phyloP scores from a whole-genome alignment of 2,329 filamentous ascomycete species.

The Penicillium oxalicum region DNA sequence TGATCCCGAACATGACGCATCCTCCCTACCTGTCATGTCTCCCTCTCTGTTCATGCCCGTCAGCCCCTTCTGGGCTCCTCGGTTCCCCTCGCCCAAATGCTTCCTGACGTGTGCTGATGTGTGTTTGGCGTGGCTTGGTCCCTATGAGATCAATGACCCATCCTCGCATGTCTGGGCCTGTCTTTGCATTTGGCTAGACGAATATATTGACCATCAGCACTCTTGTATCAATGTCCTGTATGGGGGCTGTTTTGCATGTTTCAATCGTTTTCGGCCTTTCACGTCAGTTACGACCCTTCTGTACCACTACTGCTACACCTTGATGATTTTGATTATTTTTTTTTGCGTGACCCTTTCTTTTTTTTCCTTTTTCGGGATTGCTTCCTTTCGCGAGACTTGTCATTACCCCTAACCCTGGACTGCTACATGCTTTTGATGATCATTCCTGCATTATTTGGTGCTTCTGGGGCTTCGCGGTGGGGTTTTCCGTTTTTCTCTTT shows the following conservation, averaged over 20 bases:
- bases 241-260: constrained; percentile 13
- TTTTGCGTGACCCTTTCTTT: too few relatives aligned
- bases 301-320: neutral
- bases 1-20: constrained; percentile 12
- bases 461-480: too few relatives aligned
- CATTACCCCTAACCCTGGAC: too few relatives aligned
- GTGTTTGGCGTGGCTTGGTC: constrained; percentile 9
- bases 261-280: constrained; percentile 16
- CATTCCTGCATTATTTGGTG: too few relatives aligned
- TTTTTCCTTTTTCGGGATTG: too few relatives aligned
- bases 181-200: constrained; percentile 1
- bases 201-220: constrained; percentile 1
- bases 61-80: neutral
- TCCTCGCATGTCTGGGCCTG: constrained; percentile 5
- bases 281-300: constrained; percentile 17
- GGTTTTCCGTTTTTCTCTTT: too few relatives aligned
- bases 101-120: constrained; percentile 15
- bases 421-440: too few relatives aligned
- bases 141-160: constrained; percentile 11
- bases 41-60: neutral
- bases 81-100: neutral
- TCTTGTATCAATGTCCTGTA: constrained; percentile 10
- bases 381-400: too few relatives aligned
- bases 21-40: neutral
- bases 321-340: too few relatives aligned